These are phyloP conservation scores for Paramyrothecium roridum DNA, from an alignment of 2,329 filamentous ascomycete genomes.

Conservation along the genomic window DNA sequence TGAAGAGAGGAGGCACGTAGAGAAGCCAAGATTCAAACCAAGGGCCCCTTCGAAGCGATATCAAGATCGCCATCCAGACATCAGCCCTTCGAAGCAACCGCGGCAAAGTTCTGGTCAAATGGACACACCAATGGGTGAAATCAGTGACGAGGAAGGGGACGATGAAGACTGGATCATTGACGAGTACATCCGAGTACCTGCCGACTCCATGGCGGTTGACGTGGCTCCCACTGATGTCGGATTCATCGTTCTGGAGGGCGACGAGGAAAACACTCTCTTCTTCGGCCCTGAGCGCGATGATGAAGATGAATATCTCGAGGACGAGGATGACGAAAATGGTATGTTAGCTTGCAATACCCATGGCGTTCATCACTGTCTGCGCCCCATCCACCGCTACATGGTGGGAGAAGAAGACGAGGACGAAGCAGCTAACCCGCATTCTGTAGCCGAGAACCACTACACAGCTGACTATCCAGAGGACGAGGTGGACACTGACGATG, in stretches of 20 bases:
- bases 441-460: slow-evolving; percentile 70
- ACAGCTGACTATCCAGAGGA: slow-evolving; percentile 79
- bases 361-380: too few relatives aligned
- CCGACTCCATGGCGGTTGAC: slow-evolving; percentile 42
- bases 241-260: slow-evolving; percentile 53
- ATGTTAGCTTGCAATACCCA: slow-evolving; percentile 10
- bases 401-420: slow-evolving; percentile 61
- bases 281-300: slow-evolving; percentile 59
- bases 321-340: slow-evolving; percentile 67
- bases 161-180: slow-evolving; percentile 62
- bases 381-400: too few relatives aligned
- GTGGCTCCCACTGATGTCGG: slow-evolving; percentile 50
- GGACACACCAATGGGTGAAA: slow-evolving; percentile 34
- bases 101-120: slow-evolving; percentile 12
- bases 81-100: slow-evolving; percentile 6
- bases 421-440: slow-evolving; percentile 46
- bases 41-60: slow-evolving; percentile 54
- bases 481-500: slow-evolving; percentile 65
- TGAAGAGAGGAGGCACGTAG: slow-evolving; percentile 30
- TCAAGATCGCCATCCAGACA: slow-evolving; percentile 51
- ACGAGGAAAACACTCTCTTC: slow-evolving; percentile 58
- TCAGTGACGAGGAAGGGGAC: slow-evolving; percentile 40
- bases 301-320: slow-evolving; percentile 55
- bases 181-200: slow-evolving; percentile 61
- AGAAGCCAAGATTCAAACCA: slow-evolving; percentile 46